Evolutionary conservation across 306 rosid genomes (phyloP).

Genomic region (Vigna hirtella): DNA sequence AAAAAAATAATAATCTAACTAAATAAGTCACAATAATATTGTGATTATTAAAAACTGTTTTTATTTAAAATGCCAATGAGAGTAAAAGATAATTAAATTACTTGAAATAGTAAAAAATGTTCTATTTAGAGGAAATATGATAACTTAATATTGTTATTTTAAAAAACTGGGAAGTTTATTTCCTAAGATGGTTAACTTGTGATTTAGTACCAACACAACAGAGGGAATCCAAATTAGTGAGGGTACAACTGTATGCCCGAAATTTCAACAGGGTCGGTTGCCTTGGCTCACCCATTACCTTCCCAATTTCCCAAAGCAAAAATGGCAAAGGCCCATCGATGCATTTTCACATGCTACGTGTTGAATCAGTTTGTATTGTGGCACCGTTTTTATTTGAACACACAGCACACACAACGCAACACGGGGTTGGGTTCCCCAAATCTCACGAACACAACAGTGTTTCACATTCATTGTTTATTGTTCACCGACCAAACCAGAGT

Average conservation of each 20-base stretch:
- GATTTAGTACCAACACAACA: neutral
- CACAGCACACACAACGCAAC: neutral
- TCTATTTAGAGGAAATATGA: too few species aligned
- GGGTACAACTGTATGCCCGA: neutral
- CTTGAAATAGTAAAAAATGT: too few species aligned
- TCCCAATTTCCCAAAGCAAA: too few species aligned
- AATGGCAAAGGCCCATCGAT: neutral
- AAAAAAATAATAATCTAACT: too few species aligned
- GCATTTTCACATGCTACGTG: neutral
- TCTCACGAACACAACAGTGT: neutral
- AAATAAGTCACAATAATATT: too few species aligned
- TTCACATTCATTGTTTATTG: neutral
- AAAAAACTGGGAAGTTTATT: too few species aligned
- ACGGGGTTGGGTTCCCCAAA: neutral
- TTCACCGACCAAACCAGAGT: slow-evolving; percentile 11
- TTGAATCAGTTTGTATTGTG: neutral
- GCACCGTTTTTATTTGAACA: neutral
- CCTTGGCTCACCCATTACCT: neutral
- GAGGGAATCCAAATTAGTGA: neutral
- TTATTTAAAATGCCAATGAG: too few species aligned
- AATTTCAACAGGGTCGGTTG: neutral
- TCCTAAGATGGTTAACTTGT: neutral
- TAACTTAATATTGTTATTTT: too few species aligned
- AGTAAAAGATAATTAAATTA: too few species aligned
- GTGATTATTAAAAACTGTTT: too few species aligned